Conservation (phyloP, 805 yeast genomes). For the Candida orba region DNA sequence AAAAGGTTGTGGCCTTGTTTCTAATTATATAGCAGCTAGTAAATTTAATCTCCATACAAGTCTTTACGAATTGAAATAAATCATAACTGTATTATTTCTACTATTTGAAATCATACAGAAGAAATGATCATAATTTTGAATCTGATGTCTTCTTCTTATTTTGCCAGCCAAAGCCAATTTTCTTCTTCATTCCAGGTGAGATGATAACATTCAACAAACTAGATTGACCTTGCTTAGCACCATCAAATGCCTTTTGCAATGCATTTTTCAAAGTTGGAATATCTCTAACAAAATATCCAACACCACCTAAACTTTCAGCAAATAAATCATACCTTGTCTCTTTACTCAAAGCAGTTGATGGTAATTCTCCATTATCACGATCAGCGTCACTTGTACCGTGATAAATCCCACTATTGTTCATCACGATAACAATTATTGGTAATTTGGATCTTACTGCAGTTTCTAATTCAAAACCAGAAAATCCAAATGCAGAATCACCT, state of each 20-base stretch:
- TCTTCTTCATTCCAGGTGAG: constrained; percentile 47
- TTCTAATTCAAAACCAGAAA: constrained; percentile 66
- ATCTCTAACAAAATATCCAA: constrained; percentile 42
- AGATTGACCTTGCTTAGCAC: constrained; percentile 26
- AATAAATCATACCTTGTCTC: constrained; percentile 51
- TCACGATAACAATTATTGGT: constrained; percentile 52
- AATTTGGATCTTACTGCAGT: constrained; percentile 51
- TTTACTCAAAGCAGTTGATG: constrained; percentile 53
- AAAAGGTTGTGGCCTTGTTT: too few species aligned
- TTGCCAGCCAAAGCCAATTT: constrained; percentile 64
- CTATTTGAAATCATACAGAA: too few species aligned
- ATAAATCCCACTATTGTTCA: constrained; percentile 70
- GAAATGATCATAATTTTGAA: constrained; percentile 11
- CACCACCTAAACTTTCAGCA: constrained; percentile 49
- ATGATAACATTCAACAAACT: constrained; percentile 55
- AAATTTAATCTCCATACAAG: too few species aligned
- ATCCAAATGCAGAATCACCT: constrained; percentile 77
- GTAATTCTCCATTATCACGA: constrained; percentile 26
- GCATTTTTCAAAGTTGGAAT: constrained; percentile 30
- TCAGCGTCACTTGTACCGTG: constrained; percentile 46
- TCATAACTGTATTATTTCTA: too few species aligned
- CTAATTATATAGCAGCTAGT: too few species aligned
- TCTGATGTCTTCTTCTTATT: constrained; percentile 29
- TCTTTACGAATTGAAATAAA: too few species aligned
- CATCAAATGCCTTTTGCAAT: constrained; percentile 31